phyloP scores from a whole-genome alignment of 2,329 filamentous ascomycete genomes.

The Thielaviopsis euricoi region DNA sequence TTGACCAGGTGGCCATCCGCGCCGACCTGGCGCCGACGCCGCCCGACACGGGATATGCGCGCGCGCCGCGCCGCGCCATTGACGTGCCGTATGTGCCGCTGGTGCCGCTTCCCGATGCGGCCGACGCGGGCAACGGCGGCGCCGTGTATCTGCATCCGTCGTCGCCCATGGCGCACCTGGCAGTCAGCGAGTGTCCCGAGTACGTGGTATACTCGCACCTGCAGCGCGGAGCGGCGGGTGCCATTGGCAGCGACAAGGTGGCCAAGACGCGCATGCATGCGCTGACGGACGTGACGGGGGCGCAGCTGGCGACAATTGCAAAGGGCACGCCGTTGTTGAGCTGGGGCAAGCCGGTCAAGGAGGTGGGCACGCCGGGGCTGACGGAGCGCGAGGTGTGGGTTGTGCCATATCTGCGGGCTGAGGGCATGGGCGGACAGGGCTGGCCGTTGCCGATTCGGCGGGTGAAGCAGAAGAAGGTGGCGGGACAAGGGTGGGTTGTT shows the following conservation, averaged over 20 bases:
- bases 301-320: conserved; percentile 61
- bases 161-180: conserved; percentile 58
- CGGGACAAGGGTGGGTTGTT: conserved; percentile 59
- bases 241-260: conserved; percentile 28
- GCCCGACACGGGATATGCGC: conserved; percentile 27
- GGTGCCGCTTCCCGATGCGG: conserved; percentile 39
- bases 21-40: conserved; percentile 69
- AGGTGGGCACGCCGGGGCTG: conserved; percentile 36
- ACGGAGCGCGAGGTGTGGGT: conserved; percentile 61
- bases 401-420: conserved; percentile 57
- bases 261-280: conserved; percentile 77
- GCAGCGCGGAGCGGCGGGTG: conserved; percentile 43
- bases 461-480: conserved; percentile 61
- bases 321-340: conserved; percentile 70
- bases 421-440: conserved; percentile 48
- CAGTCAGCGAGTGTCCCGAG: conserved; percentile 58
- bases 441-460: conserved; percentile 81
- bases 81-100: conserved; percentile 86
- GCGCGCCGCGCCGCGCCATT: conserved; percentile 57
- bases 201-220: conserved; percentile 82
- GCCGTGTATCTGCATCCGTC: conserved; percentile 79
- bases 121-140: conserved; percentile 21
- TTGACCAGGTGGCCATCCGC: conserved; percentile 87
- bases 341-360: conserved; percentile 84
- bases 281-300: conserved; percentile 60